These are phyloP conservation scores for Ophiognomonia clavigignenti-juglandacearum DNA, from an alignment of 2,329 filamentous ascomycete species.

Conservation along the genomic window DNA sequence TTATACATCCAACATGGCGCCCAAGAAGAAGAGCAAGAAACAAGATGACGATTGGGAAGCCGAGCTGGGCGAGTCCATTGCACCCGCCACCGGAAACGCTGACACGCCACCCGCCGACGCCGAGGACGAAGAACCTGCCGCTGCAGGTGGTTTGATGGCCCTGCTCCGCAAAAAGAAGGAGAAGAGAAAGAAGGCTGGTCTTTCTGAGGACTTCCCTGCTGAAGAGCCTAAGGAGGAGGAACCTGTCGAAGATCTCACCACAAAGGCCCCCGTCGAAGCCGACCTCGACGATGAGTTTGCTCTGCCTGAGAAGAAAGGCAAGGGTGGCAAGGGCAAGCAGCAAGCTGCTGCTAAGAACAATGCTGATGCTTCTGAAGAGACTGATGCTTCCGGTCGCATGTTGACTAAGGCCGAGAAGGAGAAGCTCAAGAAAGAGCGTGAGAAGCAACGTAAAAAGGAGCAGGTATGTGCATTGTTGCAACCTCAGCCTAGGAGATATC, in stretches of 20 bases:
- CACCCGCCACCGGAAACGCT: conserved; percentile 49
- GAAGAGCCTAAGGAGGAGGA: conserved; percentile 49
- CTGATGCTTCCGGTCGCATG: conserved; percentile 58
- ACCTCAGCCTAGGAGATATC: background rate
- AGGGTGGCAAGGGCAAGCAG: conserved; percentile 49
- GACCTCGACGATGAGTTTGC: conserved; percentile 83
- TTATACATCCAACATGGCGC: conserved; percentile 62
- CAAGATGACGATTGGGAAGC: conserved; percentile 95
- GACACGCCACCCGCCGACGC: conserved; percentile 46
- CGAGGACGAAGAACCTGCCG: conserved; percentile 48
- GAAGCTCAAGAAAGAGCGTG: conserved; percentile 93
- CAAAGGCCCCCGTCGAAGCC: conserved; percentile 73
- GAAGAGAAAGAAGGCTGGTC: conserved; percentile 88
- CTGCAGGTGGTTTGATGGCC: conserved; percentile 65
- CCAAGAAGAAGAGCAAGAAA: conserved; percentile 86
- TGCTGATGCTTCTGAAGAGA: conserved; percentile 42
- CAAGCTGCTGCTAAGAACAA: conserved; percentile 34
- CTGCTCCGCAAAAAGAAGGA: conserved; percentile 76
- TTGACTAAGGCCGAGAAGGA: conserved; percentile 99
- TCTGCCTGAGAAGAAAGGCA: conserved; percentile 70
- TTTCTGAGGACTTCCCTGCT: conserved; percentile 57
- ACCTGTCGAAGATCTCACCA: conserved; percentile 40
- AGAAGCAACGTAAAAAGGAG: conserved; percentile 98
- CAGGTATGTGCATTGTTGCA: conserved; percentile 52
- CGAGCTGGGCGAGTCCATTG: conserved; percentile 75